phyloP scores from a whole-genome alignment of 352 stramenopile genomes.

The Globisporangium cederbergense region DNA sequence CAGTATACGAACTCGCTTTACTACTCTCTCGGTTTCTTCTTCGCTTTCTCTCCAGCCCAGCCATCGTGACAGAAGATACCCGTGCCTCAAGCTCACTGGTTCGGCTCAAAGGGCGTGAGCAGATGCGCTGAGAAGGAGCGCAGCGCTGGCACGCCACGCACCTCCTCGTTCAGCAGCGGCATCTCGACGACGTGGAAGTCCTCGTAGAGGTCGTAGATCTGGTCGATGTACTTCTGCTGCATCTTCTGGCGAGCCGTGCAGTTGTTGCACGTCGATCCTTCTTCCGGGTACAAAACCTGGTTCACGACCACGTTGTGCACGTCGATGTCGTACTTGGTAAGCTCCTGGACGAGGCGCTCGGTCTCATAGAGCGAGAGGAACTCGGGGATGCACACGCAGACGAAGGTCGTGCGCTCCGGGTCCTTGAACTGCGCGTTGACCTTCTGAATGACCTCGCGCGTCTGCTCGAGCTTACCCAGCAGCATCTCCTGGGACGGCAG shows the following conservation, averaged over 20 bases:
- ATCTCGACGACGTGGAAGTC: conserved; percentile 99
- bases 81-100: conserved; percentile 20
- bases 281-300: conserved; percentile 94
- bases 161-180: conserved; percentile 98
- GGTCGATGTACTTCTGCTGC: conserved; percentile 99
- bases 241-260: conserved; percentile 97
- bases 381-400: conserved; percentile 99
- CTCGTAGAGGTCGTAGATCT: conserved; percentile 99
- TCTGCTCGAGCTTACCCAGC: conserved; percentile 94
- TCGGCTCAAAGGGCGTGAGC: conserved; percentile 91
- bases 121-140: conserved; percentile 93
- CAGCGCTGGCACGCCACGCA: conserved; percentile 93
- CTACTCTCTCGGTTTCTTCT: not conserved
- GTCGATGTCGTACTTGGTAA: conserved; percentile 99
- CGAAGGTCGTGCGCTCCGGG: conserved; percentile 97
- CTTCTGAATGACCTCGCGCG: conserved; percentile 97
- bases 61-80: too few species aligned
- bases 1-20: not conserved
- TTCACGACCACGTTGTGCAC: conserved; percentile 99
- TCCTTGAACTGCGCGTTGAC: conserved; percentile 99
- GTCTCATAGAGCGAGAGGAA: conserved; percentile 99
- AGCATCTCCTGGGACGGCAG: conserved; percentile 93
- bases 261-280: conserved; percentile 86
- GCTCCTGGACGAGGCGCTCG: conserved; percentile 97
- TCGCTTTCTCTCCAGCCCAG: too few species aligned